A percentile compares a stretch with the other conserved stretches of the same genome.
phyloP scores from a whole-genome alignment of 139 green algal genomes.

The Edaphochlamys debaryana region DNA sequence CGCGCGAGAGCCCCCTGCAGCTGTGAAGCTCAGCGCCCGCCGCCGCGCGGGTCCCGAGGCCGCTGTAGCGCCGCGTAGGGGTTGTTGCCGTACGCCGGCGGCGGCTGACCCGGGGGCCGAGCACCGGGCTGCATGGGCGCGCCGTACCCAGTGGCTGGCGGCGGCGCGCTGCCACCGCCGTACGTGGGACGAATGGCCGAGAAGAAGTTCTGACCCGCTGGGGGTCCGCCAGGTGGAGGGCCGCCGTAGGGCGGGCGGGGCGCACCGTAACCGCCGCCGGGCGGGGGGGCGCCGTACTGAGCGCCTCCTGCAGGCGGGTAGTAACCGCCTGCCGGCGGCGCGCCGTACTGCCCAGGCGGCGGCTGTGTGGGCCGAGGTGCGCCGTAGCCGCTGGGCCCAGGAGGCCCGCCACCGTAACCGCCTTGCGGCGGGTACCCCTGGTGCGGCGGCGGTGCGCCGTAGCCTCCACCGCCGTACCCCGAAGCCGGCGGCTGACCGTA shows the following conservation, averaged over 20 bases:
- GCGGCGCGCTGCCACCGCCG: background rate
- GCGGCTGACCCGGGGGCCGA: background rate
- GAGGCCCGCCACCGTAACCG: too few species aligned
- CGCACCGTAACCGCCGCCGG: conserved; percentile 21
- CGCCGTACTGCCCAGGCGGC: background rate
- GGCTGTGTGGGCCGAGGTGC: background rate
- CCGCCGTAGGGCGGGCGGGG: background rate
- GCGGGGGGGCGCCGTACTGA: background rate
- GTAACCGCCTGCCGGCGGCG: background rate
- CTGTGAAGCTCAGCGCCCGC: background rate
- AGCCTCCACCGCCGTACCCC: background rate
- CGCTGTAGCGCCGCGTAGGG: conserved; percentile 36
- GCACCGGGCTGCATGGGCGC: conserved; percentile 1
- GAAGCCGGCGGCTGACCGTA: background rate
- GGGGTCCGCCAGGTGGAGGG: background rate
- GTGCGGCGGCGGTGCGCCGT: too few species aligned
- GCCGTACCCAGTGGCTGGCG: conserved; percentile 27
- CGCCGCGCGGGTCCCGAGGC: conserved; percentile 14
- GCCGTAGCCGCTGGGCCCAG: background rate
- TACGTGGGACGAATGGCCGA: conserved; percentile 9
- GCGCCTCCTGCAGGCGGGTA: background rate
- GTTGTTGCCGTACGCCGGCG: conserved; percentile 24
- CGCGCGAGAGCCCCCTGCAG: too few species aligned
- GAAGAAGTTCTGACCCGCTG: conserved; percentile 16
- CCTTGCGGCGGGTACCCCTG: too few species aligned